Evolutionary conservation across 208 protist species (phyloP).

Genomic region (Endotrypanum monterogeii): DNA sequence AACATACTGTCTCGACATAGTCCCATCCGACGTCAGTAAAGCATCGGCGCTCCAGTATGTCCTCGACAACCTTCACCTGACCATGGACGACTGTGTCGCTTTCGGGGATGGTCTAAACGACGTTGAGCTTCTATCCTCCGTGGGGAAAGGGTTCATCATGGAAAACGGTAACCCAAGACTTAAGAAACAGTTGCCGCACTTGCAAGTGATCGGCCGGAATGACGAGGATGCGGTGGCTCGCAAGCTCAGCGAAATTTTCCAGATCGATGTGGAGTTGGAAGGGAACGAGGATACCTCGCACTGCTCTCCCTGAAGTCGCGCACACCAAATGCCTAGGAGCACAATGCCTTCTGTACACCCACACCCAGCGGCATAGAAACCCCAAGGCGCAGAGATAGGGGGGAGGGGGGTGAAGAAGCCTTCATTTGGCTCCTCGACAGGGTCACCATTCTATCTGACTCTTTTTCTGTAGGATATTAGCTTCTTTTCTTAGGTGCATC

Average conservation of each 20-base stretch:
- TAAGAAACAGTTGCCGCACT: constrained; percentile 54
- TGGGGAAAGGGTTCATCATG: constrained; percentile 78
- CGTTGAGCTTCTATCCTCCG: constrained; percentile 53
- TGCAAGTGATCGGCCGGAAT: constrained; percentile 66
- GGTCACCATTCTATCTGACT: too few species aligned
- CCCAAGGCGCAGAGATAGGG: not conserved
- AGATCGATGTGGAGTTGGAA: constrained; percentile 15
- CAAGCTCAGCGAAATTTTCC: constrained; percentile 68
- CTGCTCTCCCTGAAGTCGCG: not conserved
- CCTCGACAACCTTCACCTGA: constrained; percentile 45
- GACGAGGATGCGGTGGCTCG: constrained; percentile 66
- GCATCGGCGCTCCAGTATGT: constrained; percentile 59
- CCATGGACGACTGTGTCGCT: constrained; percentile 56
- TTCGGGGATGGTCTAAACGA: constrained; percentile 83
- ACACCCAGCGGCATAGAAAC: not conserved
- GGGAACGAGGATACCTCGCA: not conserved
- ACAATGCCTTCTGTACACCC: not conserved
- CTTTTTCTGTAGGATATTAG: too few species aligned
- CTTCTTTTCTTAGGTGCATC: too few species aligned
- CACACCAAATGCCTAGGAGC: not conserved
- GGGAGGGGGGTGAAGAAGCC: too few species aligned
- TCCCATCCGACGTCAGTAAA: constrained; percentile 61
- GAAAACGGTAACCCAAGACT: constrained; percentile 54
- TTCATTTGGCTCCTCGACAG: too few species aligned
- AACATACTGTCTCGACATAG: constrained; percentile 61